Conservation (phyloP, 768 basidiomycete species). For the Holtermannia corniformis region DNA sequence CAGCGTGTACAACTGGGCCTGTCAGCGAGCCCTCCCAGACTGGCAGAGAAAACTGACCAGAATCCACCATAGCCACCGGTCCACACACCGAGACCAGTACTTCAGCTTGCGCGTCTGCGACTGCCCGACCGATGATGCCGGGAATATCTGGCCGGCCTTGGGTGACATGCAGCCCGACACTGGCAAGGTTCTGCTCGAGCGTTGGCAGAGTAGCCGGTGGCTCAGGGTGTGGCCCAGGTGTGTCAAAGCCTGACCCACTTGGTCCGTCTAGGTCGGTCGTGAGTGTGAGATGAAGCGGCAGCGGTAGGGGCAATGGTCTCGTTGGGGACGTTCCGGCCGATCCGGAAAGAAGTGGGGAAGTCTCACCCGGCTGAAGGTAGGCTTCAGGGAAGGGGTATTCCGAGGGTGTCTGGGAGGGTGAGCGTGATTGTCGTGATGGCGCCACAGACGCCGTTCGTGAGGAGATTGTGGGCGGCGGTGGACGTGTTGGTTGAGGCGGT, state of each 20-base stretch:
- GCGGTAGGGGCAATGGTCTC: neutral
- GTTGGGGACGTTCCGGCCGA: neutral
- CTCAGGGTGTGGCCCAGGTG: neutral
- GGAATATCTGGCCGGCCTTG: neutral
- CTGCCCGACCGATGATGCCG: neutral
- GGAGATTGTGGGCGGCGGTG: neutral
- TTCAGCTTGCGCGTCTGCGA: neutral
- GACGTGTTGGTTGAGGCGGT: neutral
- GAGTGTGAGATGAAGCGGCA: neutral
- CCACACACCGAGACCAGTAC: constrained; percentile 2
- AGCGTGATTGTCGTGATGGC: neutral
- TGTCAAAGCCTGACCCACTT: neutral
- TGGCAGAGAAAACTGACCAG: too few species aligned
- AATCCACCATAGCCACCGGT: neutral
- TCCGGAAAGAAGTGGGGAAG: neutral
- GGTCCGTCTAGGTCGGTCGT: neutral
- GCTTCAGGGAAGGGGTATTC: neutral
- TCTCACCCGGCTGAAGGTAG: neutral
- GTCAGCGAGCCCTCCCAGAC: too few species aligned
- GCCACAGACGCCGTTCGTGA: neutral
- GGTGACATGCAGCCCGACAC: neutral
- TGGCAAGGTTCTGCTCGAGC: neutral
- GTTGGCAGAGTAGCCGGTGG: neutral
- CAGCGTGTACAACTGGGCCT: neutral
- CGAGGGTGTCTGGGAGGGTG: neutral